phyloP scores from a whole-genome alignment of 2,329 filamentous ascomycete genomes.

The Sporothrix curviconia region DNA sequence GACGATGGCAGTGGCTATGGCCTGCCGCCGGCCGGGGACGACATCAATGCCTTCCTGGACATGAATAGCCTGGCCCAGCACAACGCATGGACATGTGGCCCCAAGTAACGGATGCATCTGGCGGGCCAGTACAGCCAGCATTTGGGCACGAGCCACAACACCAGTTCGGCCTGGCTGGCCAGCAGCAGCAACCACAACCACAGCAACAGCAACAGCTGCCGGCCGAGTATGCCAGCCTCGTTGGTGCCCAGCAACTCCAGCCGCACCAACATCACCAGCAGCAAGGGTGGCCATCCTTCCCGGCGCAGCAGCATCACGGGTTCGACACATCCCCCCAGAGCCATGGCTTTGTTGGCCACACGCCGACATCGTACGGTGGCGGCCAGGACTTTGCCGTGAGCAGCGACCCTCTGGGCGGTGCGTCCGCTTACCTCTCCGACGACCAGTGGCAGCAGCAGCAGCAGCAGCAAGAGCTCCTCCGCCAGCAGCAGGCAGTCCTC shows the following conservation, averaged over 20 bases:
- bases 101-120: not conserved
- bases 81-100: constrained; percentile 16
- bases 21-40: constrained; percentile 9
- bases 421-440: constrained; percentile 5
- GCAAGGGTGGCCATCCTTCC: constrained; percentile 4
- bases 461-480: constrained; percentile 6
- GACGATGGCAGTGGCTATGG: constrained; percentile 14
- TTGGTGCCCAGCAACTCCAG: not conserved
- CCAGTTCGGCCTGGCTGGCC: not conserved
- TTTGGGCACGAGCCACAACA: constrained; percentile 1
- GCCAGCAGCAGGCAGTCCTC: not conserved
- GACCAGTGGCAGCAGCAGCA: constrained; percentile 14
- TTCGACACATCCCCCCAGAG: not conserved
- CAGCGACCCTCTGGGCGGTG: not conserved
- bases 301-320: constrained; percentile 1
- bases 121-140: not conserved
- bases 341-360: not conserved
- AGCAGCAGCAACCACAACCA: too few species aligned
- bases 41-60: constrained; percentile 13
- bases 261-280: not conserved
- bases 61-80: constrained; percentile 15
- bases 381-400: constrained; percentile 4
- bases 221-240: constrained; percentile 2
- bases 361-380: not conserved
- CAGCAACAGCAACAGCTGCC: not conserved